Base-by-base conservation (phyloP, 495 filamentous ascomycete species). In the Neurospora sp. region DNA sequence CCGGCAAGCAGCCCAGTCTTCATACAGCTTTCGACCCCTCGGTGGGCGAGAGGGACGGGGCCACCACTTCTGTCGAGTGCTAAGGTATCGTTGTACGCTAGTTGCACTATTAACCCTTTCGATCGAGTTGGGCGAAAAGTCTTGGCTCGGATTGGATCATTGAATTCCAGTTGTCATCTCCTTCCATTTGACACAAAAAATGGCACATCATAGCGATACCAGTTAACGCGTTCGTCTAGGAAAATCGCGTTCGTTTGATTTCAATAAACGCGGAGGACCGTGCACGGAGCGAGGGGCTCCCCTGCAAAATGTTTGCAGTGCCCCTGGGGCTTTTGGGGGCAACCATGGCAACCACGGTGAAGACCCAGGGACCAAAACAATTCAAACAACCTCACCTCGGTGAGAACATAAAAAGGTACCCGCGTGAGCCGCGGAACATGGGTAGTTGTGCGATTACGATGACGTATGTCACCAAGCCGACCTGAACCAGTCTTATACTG, bases 1-100 rank as follows among this genome's bases (percentile, higher is more conserved):
- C 73, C 65, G 72, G 74, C 70, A 22, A 78, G 27, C 53, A 65
- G 71, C 22, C 76, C 78, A 75, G 77, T 76, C 75, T 75, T 77
- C 79, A 80, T 80, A 59, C 78, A 77, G 75, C 69, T 70, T 65
- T 70, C 27, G 70, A 38, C 46, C 59, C 75, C 73, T 59, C 44
- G 59, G 37, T 41, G 41, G 69, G 69, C 71, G 44, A 71, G 65
- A 41, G 71, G 70, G 70, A 22, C 39, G 22, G 39, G n/a, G 39
- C 39, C 27, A 41, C 39, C 39, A 71, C 39, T 71, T 69, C 12
- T 70, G 20, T 70, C 69, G 22, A 59, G 48, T 59, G 20, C 48
- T 59, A 27, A 59, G 11, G 48, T 59, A 37, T 65, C 53, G 53
- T 37, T 65, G 53, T 37, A 65, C 53, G 53, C 53, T 65, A 35